phyloP scores from a whole-genome alignment of 1,284 basidiomycete species.

The Trichosporon asahii region DNA sequence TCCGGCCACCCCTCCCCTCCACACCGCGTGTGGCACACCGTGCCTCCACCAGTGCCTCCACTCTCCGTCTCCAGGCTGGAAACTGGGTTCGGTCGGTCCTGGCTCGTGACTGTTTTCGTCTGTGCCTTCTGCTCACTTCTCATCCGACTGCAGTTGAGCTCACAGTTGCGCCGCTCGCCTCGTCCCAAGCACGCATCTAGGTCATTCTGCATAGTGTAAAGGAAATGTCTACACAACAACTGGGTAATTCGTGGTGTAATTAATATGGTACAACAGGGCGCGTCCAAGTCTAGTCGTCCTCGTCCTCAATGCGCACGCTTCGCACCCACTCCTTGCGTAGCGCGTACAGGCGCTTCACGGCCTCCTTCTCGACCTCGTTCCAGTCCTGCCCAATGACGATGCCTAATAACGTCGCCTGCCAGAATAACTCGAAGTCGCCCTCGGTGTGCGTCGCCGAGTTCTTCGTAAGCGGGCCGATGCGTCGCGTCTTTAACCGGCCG shows the following conservation, averaged over 20 bases:
- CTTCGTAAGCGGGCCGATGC: conserved; percentile 16
- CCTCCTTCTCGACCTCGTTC: conserved; percentile 1
- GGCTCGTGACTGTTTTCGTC: neutral
- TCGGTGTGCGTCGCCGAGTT: neutral
- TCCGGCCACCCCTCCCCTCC: neutral
- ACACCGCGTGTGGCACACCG: conserved; percentile 7
- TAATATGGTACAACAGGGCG: neutral
- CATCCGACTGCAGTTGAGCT: too few relatives aligned
- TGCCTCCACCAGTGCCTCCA: neutral
- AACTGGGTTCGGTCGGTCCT: neutral
- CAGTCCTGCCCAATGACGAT: neutral
- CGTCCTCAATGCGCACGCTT: conserved; percentile 4
- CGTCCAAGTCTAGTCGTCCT: neutral
- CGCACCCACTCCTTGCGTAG: conserved; percentile 5
- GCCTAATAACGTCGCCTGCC: conserved; percentile 3
- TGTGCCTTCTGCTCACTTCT: neutral
- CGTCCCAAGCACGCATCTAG: neutral
- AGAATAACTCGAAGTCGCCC: conserved; percentile 7
- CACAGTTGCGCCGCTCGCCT: neutral
- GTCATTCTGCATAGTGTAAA: neutral
- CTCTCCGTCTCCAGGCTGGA: neutral
- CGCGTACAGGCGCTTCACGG: conserved; percentile 5
- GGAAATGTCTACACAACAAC: neutral
- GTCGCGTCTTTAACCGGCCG: conserved; percentile 20
- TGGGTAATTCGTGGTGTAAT: neutral